Evolutionary conservation across 345 rosid species (phyloP).

Genomic region (Melaleuca alternifolia): DNA sequence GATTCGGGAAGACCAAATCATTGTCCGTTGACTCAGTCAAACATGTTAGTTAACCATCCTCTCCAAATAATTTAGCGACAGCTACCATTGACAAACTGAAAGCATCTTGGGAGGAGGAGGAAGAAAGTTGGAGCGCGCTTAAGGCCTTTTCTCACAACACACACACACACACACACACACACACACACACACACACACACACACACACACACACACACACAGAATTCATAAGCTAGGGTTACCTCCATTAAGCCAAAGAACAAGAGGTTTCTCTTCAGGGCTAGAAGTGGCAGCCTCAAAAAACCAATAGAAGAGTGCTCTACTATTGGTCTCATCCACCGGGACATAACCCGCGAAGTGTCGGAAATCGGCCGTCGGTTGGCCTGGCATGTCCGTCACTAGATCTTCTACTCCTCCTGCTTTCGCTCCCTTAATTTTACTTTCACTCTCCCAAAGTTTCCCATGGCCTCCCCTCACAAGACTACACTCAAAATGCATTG

Average conservation of each 20-base stretch:
- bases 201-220: neutral
- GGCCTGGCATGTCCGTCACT: constrained; percentile 59
- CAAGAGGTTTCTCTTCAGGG: constrained; percentile 64
- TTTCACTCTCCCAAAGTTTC: neutral
- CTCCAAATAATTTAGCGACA: neutral
- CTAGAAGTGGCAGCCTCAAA: constrained; percentile 40
- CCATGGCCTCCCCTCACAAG: constrained; percentile 9
- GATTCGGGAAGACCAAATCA: neutral
- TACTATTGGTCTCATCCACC: constrained; percentile 43
- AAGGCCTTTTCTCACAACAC: neutral
- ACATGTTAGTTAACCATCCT: neutral
- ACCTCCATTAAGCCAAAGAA: constrained; percentile 98
- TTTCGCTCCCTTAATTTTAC: constrained; percentile 4
- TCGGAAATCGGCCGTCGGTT: constrained; percentile 42
- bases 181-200: neutral
- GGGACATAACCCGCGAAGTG: constrained; percentile 82
- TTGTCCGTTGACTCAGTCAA: neutral
- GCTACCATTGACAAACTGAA: neutral
- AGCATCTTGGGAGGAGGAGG: neutral
- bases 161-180: too few relatives aligned
- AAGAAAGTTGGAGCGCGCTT: neutral
- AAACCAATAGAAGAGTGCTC: constrained; percentile 91
- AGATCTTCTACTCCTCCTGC: constrained; percentile 13
- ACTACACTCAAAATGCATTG: constrained; percentile 1
- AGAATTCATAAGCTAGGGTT: neutral